These are phyloP conservation scores for Linnemannia zychae DNA, from an alignment of 192 early-diverging fungal species.

Conservation along the genomic window DNA sequence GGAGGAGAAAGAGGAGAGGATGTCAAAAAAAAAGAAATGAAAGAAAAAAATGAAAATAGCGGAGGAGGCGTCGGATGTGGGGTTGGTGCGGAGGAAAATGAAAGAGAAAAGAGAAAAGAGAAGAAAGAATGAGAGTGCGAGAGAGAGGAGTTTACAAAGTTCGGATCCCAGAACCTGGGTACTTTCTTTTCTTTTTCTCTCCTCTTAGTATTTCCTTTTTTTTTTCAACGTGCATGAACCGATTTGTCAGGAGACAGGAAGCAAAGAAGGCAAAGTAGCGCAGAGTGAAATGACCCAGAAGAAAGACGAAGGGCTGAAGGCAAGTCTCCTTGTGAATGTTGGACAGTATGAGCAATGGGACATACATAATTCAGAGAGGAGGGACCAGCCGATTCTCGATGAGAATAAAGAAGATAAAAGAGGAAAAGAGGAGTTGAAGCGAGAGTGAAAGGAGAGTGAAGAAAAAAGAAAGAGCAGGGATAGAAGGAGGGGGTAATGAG, in stretches of 20 bases:
- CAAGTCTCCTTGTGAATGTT: background rate
- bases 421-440: too few relatives aligned
- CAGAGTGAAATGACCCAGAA: background rate
- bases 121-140: background rate
- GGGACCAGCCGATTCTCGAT: background rate
- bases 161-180: constrained; percentile 1
- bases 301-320: background rate
- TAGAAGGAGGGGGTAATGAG: background rate
- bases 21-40: background rate
- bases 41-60: background rate
- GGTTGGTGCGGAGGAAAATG: background rate
- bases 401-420: background rate
- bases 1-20: background rate
- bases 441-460: background rate
- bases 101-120: background rate
- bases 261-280: background rate
- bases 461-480: background rate
- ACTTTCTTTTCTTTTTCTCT: background rate
- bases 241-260: constrained; percentile 10
- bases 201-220: background rate
- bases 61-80: background rate
- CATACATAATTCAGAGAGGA: background rate
- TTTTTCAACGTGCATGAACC: constrained; percentile 11
- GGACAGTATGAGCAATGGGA: too few relatives aligned
- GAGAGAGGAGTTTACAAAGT: background rate